phyloP scores from a whole-genome alignment of 305 asterid species.

The Plantago lanceolata region DNA sequence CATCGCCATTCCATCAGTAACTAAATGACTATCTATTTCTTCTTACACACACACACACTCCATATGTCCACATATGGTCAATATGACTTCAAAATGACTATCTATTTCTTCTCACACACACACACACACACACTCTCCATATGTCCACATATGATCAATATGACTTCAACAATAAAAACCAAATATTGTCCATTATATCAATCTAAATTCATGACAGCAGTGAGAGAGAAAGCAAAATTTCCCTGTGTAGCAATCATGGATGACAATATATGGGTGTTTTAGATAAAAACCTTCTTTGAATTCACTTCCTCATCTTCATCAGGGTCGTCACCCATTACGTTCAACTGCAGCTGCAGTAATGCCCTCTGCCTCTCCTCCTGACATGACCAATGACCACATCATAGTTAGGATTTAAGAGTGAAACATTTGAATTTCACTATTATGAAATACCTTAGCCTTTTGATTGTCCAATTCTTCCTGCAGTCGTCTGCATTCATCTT shows the following conservation, averaged over 20 bases:
- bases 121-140: no score
- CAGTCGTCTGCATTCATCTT: constrained; percentile 73
- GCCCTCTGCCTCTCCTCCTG: constrained; percentile 96
- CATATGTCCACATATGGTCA: not conserved
- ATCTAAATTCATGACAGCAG: constrained; percentile 17
- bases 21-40: constrained; percentile 14
- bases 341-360: constrained; percentile 90
- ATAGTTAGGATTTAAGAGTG: constrained; percentile 21
- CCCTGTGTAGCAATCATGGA: not conserved
- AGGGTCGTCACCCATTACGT: constrained; percentile 77
- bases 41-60: no score
- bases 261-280: constrained; percentile 11
- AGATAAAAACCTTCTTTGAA: constrained; percentile 68
- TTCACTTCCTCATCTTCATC: constrained; percentile 93
- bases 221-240: constrained; percentile 4
- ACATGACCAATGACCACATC: constrained; percentile 24
- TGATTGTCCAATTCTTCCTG: constrained; percentile 84
- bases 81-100: constrained; percentile 10
- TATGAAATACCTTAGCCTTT: constrained; percentile 61
- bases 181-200: constrained; percentile 2
- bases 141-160: not conserved
- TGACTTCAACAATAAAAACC: constrained; percentile 14
- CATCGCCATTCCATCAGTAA: constrained; percentile 2
- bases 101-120: constrained; percentile 3
- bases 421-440: constrained; percentile 19